phyloP scores from a whole-genome alignment of 495 filamentous ascomycete species.

The Aspergillus haitiensis region DNA sequence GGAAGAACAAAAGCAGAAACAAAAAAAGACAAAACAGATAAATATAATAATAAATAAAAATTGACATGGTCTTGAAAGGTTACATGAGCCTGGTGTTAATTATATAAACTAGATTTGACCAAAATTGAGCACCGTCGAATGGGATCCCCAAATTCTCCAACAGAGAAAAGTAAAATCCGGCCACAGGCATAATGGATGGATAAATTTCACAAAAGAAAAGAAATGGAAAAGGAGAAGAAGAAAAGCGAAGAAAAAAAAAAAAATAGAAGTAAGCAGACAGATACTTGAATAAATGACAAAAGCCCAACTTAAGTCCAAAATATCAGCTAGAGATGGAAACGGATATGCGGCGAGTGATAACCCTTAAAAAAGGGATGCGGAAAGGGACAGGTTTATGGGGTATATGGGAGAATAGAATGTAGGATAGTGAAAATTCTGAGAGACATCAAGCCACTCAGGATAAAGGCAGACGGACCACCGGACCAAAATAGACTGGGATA shows the following conservation, averaged over 20 bases:
- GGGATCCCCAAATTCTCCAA: background rate
- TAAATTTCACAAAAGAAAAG: conserved; percentile 10
- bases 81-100: background rate
- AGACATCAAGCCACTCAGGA: conserved; percentile 18
- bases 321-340: background rate
- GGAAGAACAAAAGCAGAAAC: too few species aligned
- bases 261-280: background rate
- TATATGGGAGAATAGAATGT: conserved; percentile 12
- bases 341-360: background rate
- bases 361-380: conserved; percentile 2
- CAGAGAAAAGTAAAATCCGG: background rate
- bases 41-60: background rate
- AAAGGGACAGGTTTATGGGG: conserved; percentile 9
- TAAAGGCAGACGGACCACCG: background rate
- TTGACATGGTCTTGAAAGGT: background rate
- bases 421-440: conserved; percentile 16
- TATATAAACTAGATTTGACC: background rate
- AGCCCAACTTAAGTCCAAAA: background rate
- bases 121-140: background rate
- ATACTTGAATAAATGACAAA: background rate
- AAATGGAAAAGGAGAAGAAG: conserved; percentile 2
- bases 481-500: conserved; percentile 18
- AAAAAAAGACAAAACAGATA: too few species aligned
- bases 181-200: conserved; percentile 1
- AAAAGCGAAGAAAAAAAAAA: background rate